These are phyloP conservation scores for Gymnopus androsaceus DNA, from an alignment of 1,284 basidiomycete genomes.

Conservation along the genomic window DNA sequence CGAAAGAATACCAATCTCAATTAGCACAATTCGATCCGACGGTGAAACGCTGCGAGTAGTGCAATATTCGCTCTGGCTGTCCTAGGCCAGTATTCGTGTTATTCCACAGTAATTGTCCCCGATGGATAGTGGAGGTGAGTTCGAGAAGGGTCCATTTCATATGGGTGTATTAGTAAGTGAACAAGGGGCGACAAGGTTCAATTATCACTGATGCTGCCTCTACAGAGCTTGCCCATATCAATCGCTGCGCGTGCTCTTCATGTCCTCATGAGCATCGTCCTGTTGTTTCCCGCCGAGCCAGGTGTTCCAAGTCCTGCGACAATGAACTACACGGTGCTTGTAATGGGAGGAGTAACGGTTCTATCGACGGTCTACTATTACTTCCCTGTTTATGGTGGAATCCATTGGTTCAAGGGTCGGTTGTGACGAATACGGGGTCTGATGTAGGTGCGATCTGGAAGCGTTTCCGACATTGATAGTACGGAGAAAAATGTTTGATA, in stretches of 20 bases:
- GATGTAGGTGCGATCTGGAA: no score
- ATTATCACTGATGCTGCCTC: neutral
- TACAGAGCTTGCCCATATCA: conserved; percentile 29
- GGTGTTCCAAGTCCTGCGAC: conserved; percentile 9
- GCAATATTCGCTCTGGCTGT: conserved; percentile 52
- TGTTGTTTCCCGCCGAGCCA: conserved; percentile 29
- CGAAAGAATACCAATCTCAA: no score
- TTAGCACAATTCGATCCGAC: no score
- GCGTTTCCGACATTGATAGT: no score
- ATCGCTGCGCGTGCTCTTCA: conserved; percentile 27
- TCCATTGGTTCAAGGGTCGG: conserved; percentile 28
- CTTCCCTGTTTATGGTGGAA: conserved; percentile 26
- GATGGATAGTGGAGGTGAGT: conserved; percentile 27
- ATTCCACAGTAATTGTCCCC: conserved; percentile 35
- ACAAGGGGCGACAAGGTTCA: neutral
- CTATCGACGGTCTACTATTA: conserved; percentile 23
- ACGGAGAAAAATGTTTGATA: no score
- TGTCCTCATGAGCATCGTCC: conserved; percentile 31
- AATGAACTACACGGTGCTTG: conserved; percentile 35
- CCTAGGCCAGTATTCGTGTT: conserved; percentile 46
- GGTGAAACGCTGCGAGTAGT: conserved; percentile 44
- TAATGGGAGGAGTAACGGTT: conserved; percentile 25
- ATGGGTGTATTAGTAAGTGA: conserved; percentile 18
- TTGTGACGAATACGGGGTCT: conserved; percentile 13
- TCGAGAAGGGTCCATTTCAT: conserved; percentile 18